Evolutionary conservation across 2,329 filamentous ascomycete species (phyloP).

Genomic region (Camptophora hylomeconis): DNA sequence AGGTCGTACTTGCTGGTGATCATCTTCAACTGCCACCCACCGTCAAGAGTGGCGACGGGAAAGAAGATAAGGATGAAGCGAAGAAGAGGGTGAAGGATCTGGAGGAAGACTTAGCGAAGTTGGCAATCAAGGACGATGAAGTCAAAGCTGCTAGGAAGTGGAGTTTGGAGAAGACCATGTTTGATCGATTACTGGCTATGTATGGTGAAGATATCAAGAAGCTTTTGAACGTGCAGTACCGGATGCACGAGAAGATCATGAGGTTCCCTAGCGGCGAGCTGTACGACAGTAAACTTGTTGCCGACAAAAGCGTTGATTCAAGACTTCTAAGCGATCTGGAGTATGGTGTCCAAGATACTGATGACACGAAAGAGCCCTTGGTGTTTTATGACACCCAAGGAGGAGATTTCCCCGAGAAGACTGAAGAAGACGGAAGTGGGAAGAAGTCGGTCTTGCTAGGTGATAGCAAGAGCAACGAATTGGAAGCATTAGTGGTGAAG

Average conservation of each 20-base stretch:
- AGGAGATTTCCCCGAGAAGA: constrained; percentile 75
- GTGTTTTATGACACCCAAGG: constrained; percentile 96
- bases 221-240: constrained; percentile 94
- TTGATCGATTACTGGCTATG: constrained; percentile 71
- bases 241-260: constrained; percentile 97
- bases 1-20: constrained; percentile 84
- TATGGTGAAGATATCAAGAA: constrained; percentile 77
- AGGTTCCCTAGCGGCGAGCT: constrained; percentile 79
- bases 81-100: constrained; percentile 30
- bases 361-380: constrained; percentile 76
- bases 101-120: constrained; percentile 24
- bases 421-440: constrained; percentile 47
- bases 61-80: constrained; percentile 22
- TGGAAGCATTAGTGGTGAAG: constrained; percentile 71
- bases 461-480: constrained; percentile 82
- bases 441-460: constrained; percentile 42
- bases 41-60: constrained; percentile 51
- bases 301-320: constrained; percentile 63
- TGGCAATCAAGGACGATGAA: constrained; percentile 21
- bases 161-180: constrained; percentile 77
- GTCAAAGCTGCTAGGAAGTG: constrained; percentile 33
- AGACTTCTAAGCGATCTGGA: constrained; percentile 65
- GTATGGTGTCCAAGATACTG: constrained; percentile 64
- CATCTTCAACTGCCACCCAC: constrained; percentile 90
- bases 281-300: constrained; percentile 70